Evolutionary conservation across 129 eudicot genomes (phyloP), one percentile per base, ranked within the genome.

Genomic region (Apium graveolens): DNA sequence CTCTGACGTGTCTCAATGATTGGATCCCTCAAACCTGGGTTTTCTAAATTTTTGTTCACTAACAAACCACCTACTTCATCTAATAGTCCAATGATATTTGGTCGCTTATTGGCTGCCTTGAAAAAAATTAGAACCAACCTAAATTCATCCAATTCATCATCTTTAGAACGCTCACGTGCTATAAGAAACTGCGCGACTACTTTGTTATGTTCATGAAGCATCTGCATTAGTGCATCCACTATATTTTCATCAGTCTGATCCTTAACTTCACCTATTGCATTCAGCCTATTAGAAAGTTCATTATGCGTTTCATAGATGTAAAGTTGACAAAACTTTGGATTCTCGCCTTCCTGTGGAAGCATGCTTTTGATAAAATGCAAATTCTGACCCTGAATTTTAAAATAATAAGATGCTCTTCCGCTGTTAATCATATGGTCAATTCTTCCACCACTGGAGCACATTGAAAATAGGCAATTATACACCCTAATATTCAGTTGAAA

Each of bases 281-380:
- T 13, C 7, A 74, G 24, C 24, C 77, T 42, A 29, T 74, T 74
- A 42, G 38, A 10, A 29, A 75, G 39, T 27, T 75, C 78, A 46
- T 75, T 49, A 1, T 75, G 69, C 0, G 41, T 75, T 31, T 75
- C 78, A 35, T 75, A 75, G 13, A 75, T 75, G 35, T 75, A 75
- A 0, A 75, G 9, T 24, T 75, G 68, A 10, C 5, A 45, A 11
- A 31, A 49, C 13, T 32, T 75, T 13, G 68, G 78, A 12, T 41
- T 29, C 1, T 45, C 8, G 29, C 78, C 78, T 9, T 35, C 16
- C 38, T 7, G 11, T 2, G 78, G 66, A 1, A 27, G 11, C 24
- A 75, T 37, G 49, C 24, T 24, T 0, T 69, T 44, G 7, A 75
- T 75, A 3, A 18, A 29, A 20, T 75, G 78, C 11, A 45, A 29